Conservation (phyloP, 306 rosid genomes). For the Vigna mungo region DNA sequence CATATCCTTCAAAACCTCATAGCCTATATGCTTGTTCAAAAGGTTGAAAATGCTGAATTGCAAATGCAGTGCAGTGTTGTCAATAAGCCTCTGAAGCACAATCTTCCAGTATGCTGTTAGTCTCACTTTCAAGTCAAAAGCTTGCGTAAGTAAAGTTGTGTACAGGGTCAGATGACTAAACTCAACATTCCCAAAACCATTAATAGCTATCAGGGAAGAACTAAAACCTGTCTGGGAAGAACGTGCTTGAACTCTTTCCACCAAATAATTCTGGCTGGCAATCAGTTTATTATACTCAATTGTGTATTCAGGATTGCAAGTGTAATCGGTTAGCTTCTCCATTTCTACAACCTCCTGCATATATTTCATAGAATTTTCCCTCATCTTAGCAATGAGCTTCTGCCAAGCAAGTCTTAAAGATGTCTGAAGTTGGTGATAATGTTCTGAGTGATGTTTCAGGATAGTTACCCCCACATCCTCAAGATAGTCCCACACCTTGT, state of each 20-base stretch:
- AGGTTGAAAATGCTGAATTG: conserved; percentile 41
- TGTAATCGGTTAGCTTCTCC: conserved; percentile 54
- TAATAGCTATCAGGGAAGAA: neutral
- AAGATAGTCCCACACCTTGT: conserved; percentile 48
- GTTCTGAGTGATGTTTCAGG: conserved; percentile 40
- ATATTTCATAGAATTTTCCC: conserved; percentile 33
- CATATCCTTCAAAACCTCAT: conserved; percentile 42
- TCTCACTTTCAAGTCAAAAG: conserved; percentile 58
- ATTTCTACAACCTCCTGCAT: conserved; percentile 47
- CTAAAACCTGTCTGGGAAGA: too few species aligned
- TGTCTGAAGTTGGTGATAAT: conserved; percentile 48
- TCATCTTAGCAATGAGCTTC: conserved; percentile 43
- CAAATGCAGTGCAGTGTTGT: conserved; percentile 55
- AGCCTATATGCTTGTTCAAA: conserved; percentile 45
- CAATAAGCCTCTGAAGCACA: conserved; percentile 54
- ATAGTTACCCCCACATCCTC: conserved; percentile 40
- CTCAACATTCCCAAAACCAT: conserved; percentile 45
- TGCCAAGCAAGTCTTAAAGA: conserved; percentile 27
- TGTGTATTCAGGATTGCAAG: conserved; percentile 47
- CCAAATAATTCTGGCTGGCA: conserved; percentile 14
- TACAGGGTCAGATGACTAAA: conserved; percentile 20
- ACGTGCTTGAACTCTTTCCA: neutral
- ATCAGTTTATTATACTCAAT: conserved; percentile 27
- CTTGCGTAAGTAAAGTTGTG: conserved; percentile 20
- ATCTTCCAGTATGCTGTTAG: conserved; percentile 59